A percentile compares a stretch with the other conserved stretches of the same genome.
Evolutionary conservation across 805 yeast species (phyloP).

Genomic region (Schizosaccharomyces pombe): DNA sequence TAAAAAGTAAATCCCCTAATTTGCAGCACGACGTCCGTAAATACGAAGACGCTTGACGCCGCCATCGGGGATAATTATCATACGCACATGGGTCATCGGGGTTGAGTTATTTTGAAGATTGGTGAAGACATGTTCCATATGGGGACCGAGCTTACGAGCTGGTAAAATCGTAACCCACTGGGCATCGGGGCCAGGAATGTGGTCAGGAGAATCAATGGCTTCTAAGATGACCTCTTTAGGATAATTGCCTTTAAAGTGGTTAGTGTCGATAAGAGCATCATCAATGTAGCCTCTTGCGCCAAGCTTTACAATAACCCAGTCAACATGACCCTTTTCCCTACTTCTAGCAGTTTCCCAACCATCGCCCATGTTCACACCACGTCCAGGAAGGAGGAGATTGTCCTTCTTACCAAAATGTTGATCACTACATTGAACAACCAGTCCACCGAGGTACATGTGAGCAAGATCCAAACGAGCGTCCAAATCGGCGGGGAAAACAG

Average conservation of each 20-base stretch:
- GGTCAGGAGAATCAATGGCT: conserved; percentile 16
- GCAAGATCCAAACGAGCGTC: conserved; percentile 45
- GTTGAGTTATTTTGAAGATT: conserved; percentile 9
- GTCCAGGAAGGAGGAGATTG: conserved; percentile 72
- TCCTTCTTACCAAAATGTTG: conserved; percentile 89
- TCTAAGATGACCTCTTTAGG: conserved; percentile 53
- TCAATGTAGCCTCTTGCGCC: conserved; percentile 40
- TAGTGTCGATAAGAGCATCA: conserved; percentile 61
- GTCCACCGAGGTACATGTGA: conserved; percentile 67
- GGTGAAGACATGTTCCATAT: conserved; percentile 41
- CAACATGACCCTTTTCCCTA: conserved; percentile 58
- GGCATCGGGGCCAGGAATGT: conserved; percentile 21
- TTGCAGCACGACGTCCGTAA: conserved; percentile 25
- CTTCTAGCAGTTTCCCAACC: conserved; percentile 97
- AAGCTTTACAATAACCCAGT: conserved; percentile 70
- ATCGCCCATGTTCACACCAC: conserved; percentile 90
- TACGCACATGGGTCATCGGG: conserved; percentile 41
- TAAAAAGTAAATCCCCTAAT: not conserved
- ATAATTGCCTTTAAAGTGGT: conserved; percentile 82
- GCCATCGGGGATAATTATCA: conserved; percentile 85
- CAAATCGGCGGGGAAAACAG: conserved; percentile 33
- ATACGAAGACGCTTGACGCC: conserved; percentile 84
- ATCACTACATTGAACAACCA: conserved; percentile 60
- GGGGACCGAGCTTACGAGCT: conserved; percentile 58
- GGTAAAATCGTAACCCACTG: conserved; percentile 45